Evolutionary conservation across 78 protist species (phyloP).

Genomic region (Dictyostelium intermedium): DNA sequence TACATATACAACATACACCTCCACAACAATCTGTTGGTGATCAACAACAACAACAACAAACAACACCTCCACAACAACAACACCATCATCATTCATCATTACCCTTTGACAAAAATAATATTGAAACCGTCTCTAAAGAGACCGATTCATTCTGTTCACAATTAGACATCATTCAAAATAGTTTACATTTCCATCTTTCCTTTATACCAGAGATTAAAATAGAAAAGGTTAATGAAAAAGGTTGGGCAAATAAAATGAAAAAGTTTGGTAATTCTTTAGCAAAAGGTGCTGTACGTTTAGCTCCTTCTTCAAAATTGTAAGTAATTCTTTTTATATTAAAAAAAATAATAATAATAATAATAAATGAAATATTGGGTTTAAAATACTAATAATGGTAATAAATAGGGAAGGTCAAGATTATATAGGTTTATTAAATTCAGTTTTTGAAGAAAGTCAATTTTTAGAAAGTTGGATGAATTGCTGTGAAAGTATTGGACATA

Average conservation of each 20-base stretch:
- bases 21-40: neutral
- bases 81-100: neutral
- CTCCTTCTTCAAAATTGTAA: conserved; percentile 71
- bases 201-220: conserved; percentile 75
- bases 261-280: conserved; percentile 61
- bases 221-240: conserved; percentile 65
- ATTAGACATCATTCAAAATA: conserved; percentile 68
- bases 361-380: too few species aligned
- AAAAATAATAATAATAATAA: too few species aligned
- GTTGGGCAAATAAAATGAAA: conserved; percentile 75
- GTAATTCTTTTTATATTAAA: neutral
- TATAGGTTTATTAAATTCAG: conserved; percentile 67
- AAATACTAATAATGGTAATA: neutral
- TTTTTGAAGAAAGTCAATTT: conserved; percentile 79
- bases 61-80: neutral
- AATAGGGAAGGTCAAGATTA: conserved; percentile 56
- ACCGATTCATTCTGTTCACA: conserved; percentile 62
- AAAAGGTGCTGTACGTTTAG: conserved; percentile 73
- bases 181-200: conserved; percentile 53
- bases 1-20: neutral
- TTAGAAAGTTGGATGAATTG: conserved; percentile 72
- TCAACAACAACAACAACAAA: neutral
- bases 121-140: conserved; percentile 46
- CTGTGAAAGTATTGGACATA: conserved; percentile 53
- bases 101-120: conserved; percentile 40